Base-by-base conservation (phyloP, 768 basidiomycete species). In the Suillus paluster region DNA sequence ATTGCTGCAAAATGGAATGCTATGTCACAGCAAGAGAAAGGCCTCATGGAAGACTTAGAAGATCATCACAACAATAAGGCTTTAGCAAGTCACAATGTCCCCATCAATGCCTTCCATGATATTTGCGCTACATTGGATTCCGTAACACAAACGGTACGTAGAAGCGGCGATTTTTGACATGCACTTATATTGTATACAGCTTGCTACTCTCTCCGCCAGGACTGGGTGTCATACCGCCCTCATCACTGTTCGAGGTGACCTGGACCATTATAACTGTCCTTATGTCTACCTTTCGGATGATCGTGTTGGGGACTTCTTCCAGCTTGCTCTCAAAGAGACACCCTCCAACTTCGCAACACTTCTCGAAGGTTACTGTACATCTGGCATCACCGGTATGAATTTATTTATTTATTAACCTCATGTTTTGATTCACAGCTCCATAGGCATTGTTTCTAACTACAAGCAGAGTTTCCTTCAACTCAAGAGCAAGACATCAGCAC, bases 101-200 rank as follows among this genome's bases (percentile, higher is more conserved):
- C 50, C 50, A 52, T 52, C 50, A 52, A 11, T n/a, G 50, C 50
- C 9, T 52, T 52, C 2, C 50, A 52, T 14, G 50, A 52, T 14
- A 27, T 27, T 11, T 2, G 50, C 1, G 23, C 50, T 27, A 27
- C 50, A 1, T 52, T 27, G 4, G 50, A 44, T 10, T 44, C 42
- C 11, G 42, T n/a, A 44, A 44, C 42, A 44, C n/a, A 44, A 44
- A n/a, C 4, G 1, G 42, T 44, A 44, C 2, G n/a, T 44, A 44
- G 42, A 44, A 44, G 9, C 4, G 2, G 42, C 5, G n/a, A 44
- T 44, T 44, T 44, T 44, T 9, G 42, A 4, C 42, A 44, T 44
- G 42, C n/a, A 0, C n/a, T 44, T 44, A 44, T 44, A 44, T 44
- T 19, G 9, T 44, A 44, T 44, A 9, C 4, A 44, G 42, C 42